These are phyloP conservation scores for Thermochaetoides dissita DNA, from an alignment of 2,329 filamentous ascomycete species.

Conservation along the genomic window DNA sequence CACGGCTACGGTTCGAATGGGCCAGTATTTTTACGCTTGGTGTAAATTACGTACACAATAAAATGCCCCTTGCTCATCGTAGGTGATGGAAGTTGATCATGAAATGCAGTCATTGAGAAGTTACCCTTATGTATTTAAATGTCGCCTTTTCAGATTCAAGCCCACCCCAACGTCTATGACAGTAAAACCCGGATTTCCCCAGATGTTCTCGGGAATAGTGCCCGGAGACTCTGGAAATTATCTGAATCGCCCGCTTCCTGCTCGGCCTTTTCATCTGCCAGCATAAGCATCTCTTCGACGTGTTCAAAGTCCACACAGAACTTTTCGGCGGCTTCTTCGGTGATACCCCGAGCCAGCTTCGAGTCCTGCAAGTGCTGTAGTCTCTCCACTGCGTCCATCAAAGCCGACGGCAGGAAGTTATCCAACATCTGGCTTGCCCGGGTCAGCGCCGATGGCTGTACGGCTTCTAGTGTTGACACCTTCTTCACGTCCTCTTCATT, in stretches of 20 bases:
- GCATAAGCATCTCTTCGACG: conserved; percentile 35
- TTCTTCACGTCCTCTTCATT: conserved; percentile 36
- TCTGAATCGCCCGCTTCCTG: conserved; percentile 10
- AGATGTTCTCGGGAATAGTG: conserved; percentile 43
- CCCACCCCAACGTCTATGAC: conserved; percentile 23
- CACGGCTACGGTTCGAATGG: too few relatives aligned
- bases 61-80: too few relatives aligned
- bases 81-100: neutral
- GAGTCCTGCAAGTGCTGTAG: conserved; percentile 61
- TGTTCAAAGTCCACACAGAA: conserved; percentile 77
- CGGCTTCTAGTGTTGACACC: conserved; percentile 38
- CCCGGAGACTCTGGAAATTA: conserved; percentile 23
- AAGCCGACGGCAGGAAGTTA: conserved; percentile 78
- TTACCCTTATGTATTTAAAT: too few relatives aligned
- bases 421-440: conserved; percentile 65
- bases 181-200: conserved; percentile 47
- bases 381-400: conserved; percentile 82
- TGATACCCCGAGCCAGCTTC: conserved; percentile 57
- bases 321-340: conserved; percentile 64
- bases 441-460: conserved; percentile 48
- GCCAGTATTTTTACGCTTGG: too few relatives aligned
- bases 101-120: too few relatives aligned
- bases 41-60: too few relatives aligned
- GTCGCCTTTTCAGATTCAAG: too few relatives aligned
- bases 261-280: conserved; percentile 26